Conservation (phyloP, 2,329 filamentous ascomycete genomes). For the Elsinoe necatrix region DNA sequence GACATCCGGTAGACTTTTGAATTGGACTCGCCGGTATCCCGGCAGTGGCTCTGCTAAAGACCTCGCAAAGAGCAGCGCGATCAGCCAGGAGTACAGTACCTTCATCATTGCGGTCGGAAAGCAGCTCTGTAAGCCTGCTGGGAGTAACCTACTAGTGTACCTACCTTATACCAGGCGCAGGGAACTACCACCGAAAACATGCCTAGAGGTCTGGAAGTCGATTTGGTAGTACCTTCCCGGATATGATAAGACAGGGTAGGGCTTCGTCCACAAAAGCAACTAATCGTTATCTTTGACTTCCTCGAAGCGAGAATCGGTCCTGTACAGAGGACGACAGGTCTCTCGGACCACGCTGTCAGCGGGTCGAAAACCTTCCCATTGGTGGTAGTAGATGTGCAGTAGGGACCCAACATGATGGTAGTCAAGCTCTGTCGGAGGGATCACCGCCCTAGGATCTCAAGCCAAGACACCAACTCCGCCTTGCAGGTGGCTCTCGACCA, state of each 20-base stretch:
- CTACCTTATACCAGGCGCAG: background rate
- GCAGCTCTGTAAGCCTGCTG: background rate
- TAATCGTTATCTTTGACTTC: conserved; percentile 7
- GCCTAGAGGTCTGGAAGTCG: background rate
- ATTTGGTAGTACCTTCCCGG: background rate
- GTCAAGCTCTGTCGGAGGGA: background rate
- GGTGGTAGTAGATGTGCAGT: background rate
- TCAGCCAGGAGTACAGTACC: background rate
- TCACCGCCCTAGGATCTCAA: conserved; percentile 1
- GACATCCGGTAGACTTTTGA: background rate
- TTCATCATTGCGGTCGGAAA: background rate
- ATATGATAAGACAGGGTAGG: conserved; percentile 4
- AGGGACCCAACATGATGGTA: background rate
- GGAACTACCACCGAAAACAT: background rate
- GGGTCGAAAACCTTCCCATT: background rate
- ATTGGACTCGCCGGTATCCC: background rate
- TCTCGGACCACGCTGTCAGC: background rate
- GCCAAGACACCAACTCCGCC: background rate
- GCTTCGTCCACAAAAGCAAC: background rate
- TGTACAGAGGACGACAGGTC: background rate
- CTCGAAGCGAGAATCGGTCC: background rate
- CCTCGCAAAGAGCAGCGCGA: background rate
- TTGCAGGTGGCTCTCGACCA: background rate
- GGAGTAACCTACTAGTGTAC: background rate
- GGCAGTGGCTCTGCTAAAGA: background rate